Base-by-base conservation (phyloP, 441 rosid species). In the Populus trichocarpa region DNA sequence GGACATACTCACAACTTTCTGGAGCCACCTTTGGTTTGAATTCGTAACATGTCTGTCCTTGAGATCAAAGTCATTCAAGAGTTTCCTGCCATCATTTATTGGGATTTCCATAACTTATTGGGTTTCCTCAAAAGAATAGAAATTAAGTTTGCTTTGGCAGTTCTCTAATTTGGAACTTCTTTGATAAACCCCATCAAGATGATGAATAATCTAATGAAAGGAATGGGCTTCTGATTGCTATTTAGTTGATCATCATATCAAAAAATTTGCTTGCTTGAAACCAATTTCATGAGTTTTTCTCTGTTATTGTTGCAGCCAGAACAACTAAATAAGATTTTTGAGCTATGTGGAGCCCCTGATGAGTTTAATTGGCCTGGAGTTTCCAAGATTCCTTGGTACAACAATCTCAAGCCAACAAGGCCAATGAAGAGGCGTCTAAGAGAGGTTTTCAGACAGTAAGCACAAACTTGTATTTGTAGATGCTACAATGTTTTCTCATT, bases 331-430 rank as follows among this genome's bases (percentile, higher is more conserved):
- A 96, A 94, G 84, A 96, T 96, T 69, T 96, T 90, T 79, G 99
- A 93, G 79, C 89, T 96, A 65, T 96, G 99, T 81, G 99, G 99
- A 77, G 88, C 97, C 12, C 96, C 98, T 18, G 96, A 94, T 83
- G 98, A 94, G 82, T 86, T 77, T 85, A 96, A 83, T 76, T 96
- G 99, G 99, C 98, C 98, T 22, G 99, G 97, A 26, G 99, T 90
- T 82, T 84, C 97, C 6, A 91, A 92, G 86, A 91, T 89, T 85
- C 98, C 98, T 32, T 94, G 96, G 97, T 96, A 93, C 80, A 90
- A 84, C 84, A 94, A 91, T 82, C 89, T 90, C 83, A 96, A 96
- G 86, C 94, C 99, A 76, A 64, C 89, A 72, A 89, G 96, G 70
- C 93, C 91, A 30, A 85, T 89, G 87, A 92, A 94, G 90, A 87